A percentile compares a stretch with the other conserved stretches of the same genome.
Conservation (phyloP, 805 yeast species). For the Phaffomyces opuntiae region DNA sequence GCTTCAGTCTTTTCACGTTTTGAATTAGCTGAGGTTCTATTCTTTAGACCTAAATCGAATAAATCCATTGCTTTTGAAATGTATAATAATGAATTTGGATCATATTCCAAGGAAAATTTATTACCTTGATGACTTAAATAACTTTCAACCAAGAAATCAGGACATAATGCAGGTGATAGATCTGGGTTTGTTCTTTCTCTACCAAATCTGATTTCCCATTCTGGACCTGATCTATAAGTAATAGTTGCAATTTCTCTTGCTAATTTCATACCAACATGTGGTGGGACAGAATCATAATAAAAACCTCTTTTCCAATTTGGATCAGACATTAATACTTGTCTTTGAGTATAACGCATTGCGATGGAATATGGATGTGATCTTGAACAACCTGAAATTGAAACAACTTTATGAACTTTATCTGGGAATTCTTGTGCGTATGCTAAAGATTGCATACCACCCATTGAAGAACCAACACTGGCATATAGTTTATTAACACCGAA, state of each 20-base stretch:
- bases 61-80: slow-evolving; percentile 93
- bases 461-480: slow-evolving; percentile 84
- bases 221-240: slow-evolving; percentile 93
- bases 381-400: slow-evolving; percentile 88
- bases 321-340: slow-evolving; percentile 91
- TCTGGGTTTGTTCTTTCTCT: slow-evolving; percentile 78
- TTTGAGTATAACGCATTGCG: slow-evolving; percentile 87
- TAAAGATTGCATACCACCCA: slow-evolving; percentile 98
- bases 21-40: slow-evolving; percentile 35
- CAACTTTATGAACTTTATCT: slow-evolving; percentile 61
- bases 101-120: slow-evolving; percentile 86
- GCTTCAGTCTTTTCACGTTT: slow-evolving; percentile 34
- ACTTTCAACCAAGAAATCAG: slow-evolving; percentile 88
- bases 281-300: slow-evolving; percentile 74
- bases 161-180: slow-evolving; percentile 79
- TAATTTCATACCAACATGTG: slow-evolving; percentile 91
- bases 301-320: slow-evolving; percentile 92
- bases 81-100: slow-evolving; percentile 82
- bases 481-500: slow-evolving; percentile 58
- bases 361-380: slow-evolving; percentile 91
- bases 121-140: slow-evolving; percentile 93
- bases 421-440: slow-evolving; percentile 85
- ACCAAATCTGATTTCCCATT: slow-evolving; percentile 92
- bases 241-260: slow-evolving; percentile 93
- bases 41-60: slow-evolving; percentile 63